Percentiles rank a stretch among this genome's conserved stretches.
phyloP scores from a whole-genome alignment of 2,329 filamentous ascomycete genomes.

The Fusarium sp. region DNA sequence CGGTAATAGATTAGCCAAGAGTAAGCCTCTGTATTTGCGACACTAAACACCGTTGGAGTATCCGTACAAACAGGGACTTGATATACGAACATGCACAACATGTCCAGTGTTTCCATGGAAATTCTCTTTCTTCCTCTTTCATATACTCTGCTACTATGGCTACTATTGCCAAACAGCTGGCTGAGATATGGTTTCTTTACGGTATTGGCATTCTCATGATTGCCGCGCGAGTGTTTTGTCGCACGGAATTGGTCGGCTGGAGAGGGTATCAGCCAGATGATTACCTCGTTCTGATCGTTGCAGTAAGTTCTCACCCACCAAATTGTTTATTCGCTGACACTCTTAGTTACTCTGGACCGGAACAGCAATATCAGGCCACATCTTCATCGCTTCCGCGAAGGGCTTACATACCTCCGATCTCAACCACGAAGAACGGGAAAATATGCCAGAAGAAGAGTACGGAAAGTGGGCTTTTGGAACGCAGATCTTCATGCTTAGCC shows the following conservation, averaged over 20 bases:
- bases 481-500: constrained; percentile 51
- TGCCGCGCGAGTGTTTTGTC: constrained; percentile 47
- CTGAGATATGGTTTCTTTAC: constrained; percentile 54
- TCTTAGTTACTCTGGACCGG: constrained; percentile 34
- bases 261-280: constrained; percentile 50
- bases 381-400: constrained; percentile 46
- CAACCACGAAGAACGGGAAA: constrained; percentile 46
- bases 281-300: constrained; percentile 42
- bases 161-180: constrained; percentile 23
- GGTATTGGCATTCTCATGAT: constrained; percentile 48
- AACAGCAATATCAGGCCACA: constrained; percentile 36
- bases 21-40: not conserved
- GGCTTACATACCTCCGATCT: constrained; percentile 47
- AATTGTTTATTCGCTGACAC: not conserved
- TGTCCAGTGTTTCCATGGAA: not conserved
- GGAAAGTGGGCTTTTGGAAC: constrained; percentile 48
- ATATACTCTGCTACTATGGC: not conserved
- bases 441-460: constrained; percentile 45
- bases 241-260: constrained; percentile 49
- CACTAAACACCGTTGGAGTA: not conserved
- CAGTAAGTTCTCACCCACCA: not conserved
- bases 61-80: not conserved
- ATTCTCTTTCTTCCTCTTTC: not conserved
- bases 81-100: not conserved
- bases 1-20: not conserved